phyloP scores from a whole-genome alignment of 805 yeast species.

The Kodamaea lidongshanica region DNA sequence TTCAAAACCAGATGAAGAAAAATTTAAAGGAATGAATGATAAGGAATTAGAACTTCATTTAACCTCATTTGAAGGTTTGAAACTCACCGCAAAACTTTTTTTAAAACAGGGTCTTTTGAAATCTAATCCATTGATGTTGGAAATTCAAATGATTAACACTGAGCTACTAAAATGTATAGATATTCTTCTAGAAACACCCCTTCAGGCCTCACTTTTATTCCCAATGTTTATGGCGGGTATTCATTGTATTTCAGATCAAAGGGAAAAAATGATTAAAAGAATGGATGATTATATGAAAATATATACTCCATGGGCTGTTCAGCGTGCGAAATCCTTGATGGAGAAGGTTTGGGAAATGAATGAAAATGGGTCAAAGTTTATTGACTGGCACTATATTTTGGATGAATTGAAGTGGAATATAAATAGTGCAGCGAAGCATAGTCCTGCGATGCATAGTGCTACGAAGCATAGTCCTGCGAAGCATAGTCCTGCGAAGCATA shows the following conservation, averaged over 20 bases:
- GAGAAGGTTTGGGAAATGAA: slow-evolving; percentile 45
- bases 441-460: too few species aligned
- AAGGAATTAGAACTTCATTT: slow-evolving; percentile 60
- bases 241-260: slow-evolving; percentile 51
- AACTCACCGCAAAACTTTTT: slow-evolving; percentile 61
- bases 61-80: slow-evolving; percentile 66
- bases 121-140: slow-evolving; percentile 56
- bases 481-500: too few species aligned
- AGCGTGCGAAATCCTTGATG: slow-evolving; percentile 38
- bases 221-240: slow-evolving; percentile 77
- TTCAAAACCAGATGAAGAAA: slow-evolving; percentile 48
- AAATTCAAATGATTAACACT: slow-evolving; percentile 52
- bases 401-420: slow-evolving; percentile 70
- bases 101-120: slow-evolving; percentile 59
- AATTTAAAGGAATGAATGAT: slow-evolving; percentile 33
- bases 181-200: slow-evolving; percentile 55
- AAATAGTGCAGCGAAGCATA: slow-evolving; percentile 75
- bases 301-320: slow-evolving; percentile 63
- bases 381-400: slow-evolving; percentile 70
- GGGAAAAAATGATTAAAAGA: slow-evolving; percentile 45
- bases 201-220: slow-evolving; percentile 67
- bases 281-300: slow-evolving; percentile 52
- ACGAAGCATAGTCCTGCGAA: too few species aligned
- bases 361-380: slow-evolving; percentile 49
- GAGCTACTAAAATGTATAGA: slow-evolving; percentile 55